These are phyloP conservation scores for Xylariaceae sp. DNA, from an alignment of 2,329 filamentous ascomycete genomes.

Conservation along the genomic window DNA sequence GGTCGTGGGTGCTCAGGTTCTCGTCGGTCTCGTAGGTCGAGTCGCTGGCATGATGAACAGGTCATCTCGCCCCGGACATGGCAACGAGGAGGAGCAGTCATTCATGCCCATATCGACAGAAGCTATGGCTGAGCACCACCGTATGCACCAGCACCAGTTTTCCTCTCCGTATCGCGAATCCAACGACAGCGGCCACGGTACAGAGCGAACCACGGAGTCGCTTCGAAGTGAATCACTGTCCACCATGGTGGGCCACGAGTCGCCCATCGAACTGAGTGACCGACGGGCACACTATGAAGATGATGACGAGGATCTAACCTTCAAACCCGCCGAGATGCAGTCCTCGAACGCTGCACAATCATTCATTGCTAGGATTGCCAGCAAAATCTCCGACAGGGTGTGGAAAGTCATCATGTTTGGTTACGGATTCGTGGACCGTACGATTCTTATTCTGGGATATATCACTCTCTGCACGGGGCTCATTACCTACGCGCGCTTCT, in stretches of 20 bases:
- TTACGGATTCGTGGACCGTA: constrained; percentile 76
- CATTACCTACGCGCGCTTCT: constrained; percentile 81
- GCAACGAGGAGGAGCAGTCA: constrained; percentile 56
- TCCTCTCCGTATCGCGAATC: constrained; percentile 62
- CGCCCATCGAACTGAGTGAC: constrained; percentile 46
- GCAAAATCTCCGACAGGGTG: constrained; percentile 61
- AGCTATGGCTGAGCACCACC: constrained; percentile 60
- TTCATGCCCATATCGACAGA: constrained; percentile 69
- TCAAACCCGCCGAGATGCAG: constrained; percentile 51
- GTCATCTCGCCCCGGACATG: constrained; percentile 17
- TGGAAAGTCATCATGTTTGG: constrained; percentile 64
- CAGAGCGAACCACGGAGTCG: constrained; percentile 72
- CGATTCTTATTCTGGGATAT: constrained; percentile 80
- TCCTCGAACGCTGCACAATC: constrained; percentile 55
- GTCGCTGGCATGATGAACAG: constrained; percentile 56
- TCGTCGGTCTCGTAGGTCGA: constrained; percentile 70
- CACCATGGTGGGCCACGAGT: constrained; percentile 58
- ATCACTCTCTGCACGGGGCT: constrained; percentile 74
- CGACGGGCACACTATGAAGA: constrained; percentile 55
- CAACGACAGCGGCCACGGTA: constrained; percentile 77
- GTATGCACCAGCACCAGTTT: constrained; percentile 47
- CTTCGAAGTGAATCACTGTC: constrained; percentile 70
- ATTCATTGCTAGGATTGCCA: constrained; percentile 60
- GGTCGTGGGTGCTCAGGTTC: constrained; percentile 72
- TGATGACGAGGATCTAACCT: constrained; percentile 50